phyloP scores from a whole-genome alignment of 192 early-diverging fungal species.

The Chytriomyces confervae region DNA sequence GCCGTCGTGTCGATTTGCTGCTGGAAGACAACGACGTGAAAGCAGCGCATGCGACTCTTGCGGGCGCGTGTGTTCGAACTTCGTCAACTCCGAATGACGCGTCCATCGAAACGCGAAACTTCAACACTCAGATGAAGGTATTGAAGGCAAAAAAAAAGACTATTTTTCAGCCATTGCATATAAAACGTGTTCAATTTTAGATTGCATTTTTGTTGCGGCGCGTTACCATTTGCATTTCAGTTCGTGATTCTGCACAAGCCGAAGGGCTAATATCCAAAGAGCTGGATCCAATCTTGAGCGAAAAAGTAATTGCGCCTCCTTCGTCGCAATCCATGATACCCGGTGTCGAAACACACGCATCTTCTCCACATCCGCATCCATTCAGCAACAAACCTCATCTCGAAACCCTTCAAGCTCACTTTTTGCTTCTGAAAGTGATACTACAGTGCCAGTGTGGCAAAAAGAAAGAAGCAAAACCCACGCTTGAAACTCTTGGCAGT shows the following conservation, averaged over 20 bases:
- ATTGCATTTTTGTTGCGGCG: conserved; percentile 5
- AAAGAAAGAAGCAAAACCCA: not conserved
- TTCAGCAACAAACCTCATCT: not conserved
- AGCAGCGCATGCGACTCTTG: conserved; percentile 5
- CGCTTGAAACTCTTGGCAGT: not conserved
- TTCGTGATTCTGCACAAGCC: not conserved
- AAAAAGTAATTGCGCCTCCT: too few species aligned
- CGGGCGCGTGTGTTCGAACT: conserved; percentile 1
- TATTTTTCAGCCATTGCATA: not conserved
- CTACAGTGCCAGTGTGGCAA: not conserved
- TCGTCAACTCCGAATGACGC: conserved; percentile 5
- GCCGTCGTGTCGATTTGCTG: conserved; percentile 3
- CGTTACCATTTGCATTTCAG: not conserved
- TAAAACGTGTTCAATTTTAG: not conserved
- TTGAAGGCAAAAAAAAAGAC: not conserved
- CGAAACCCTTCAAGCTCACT: not conserved
- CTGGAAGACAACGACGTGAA: not conserved
- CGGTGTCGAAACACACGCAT: not conserved
- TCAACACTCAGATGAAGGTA: not conserved
- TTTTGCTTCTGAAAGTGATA: conserved; percentile 10
- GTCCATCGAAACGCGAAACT: not conserved
- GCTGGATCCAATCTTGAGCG: conserved; percentile 16
- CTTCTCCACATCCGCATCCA: not conserved
- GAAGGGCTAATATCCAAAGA: not conserved
- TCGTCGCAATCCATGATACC: not conserved